Percentiles rank a stretch among this genome's conserved stretches.
phyloP scores from a whole-genome alignment of 768 basidiomycete genomes.

The Kwoniella heveanensis region DNA sequence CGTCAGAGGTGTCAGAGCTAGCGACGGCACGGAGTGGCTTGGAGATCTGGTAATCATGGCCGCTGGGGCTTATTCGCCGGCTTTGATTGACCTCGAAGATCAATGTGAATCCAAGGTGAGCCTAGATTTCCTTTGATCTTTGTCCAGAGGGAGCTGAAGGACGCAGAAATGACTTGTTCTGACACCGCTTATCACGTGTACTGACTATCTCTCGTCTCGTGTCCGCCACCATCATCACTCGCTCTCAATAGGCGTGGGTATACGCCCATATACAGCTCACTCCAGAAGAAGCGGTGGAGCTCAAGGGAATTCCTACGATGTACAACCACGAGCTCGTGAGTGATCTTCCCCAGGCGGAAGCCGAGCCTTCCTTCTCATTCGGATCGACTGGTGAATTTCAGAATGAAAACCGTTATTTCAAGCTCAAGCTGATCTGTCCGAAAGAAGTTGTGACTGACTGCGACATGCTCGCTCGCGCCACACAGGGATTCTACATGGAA shows the following conservation, averaged over 20 bases:
- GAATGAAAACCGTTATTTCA: too few species aligned
- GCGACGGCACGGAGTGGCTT: constrained; percentile 42
- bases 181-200: too few species aligned
- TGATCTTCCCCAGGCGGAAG: too few species aligned
- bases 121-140: neutral
- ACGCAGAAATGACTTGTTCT: too few species aligned
- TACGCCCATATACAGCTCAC: constrained; percentile 48
- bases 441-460: too few species aligned
- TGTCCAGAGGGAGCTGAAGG: too few species aligned
- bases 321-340: constrained; percentile 51
- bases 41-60: constrained; percentile 53
- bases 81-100: constrained; percentile 47
- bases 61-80: constrained; percentile 54
- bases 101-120: constrained; percentile 53
- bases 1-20: constrained; percentile 41
- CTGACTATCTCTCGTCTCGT: neutral
- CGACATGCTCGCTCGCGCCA: too few species aligned
- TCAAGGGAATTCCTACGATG: constrained; percentile 41
- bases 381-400: too few species aligned
- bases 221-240: neutral
- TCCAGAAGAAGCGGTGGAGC: constrained; percentile 40
- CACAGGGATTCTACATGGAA: constrained; percentile 55
- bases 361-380: too few species aligned
- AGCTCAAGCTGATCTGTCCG: too few species aligned
- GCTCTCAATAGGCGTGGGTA: constrained; percentile 9